Evolutionary conservation across 352 stramenopile species (phyloP).

Genomic region (Phytopythium aichiense): DNA sequence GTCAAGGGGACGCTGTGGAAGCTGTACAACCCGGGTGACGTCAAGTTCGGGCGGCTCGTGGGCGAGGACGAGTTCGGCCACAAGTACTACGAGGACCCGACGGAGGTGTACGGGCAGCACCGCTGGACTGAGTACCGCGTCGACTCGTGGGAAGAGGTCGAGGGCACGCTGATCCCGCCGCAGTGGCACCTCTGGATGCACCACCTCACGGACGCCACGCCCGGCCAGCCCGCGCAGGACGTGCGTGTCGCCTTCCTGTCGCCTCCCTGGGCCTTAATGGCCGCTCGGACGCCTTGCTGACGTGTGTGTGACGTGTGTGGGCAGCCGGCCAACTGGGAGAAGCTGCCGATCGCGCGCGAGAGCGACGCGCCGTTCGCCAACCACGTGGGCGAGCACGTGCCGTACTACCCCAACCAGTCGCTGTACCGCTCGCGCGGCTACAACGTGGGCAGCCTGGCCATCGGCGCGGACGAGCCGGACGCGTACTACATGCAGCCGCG

Average conservation of each 20-base stretch:
- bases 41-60: slow-evolving; percentile 85
- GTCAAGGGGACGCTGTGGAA: slow-evolving; percentile 82
- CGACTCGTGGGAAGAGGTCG: slow-evolving; percentile 74
- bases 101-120: slow-evolving; percentile 66
- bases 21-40: slow-evolving; percentile 84
- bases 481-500: slow-evolving; percentile 81
- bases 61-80: slow-evolving; percentile 81
- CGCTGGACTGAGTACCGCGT: slow-evolving; percentile 85
- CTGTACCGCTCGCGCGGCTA: slow-evolving; percentile 77
- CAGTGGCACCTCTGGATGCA: slow-evolving; percentile 87
- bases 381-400: slow-evolving; percentile 59
- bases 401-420: slow-evolving; percentile 76
- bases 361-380: slow-evolving; percentile 69
- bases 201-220: slow-evolving; percentile 67
- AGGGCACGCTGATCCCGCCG: slow-evolving; percentile 70
- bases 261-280: too few relatives aligned
- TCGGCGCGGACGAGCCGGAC: slow-evolving; percentile 56
- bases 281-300: too few relatives aligned
- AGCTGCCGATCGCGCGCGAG: slow-evolving; percentile 40
- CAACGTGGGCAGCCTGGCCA: slow-evolving; percentile 69
- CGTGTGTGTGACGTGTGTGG: slow-evolving; percentile 4
- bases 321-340: slow-evolving; percentile 68
- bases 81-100: slow-evolving; percentile 87
- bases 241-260: slow-evolving; percentile 13
- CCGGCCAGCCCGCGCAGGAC: slow-evolving; percentile 55